phyloP scores from a whole-genome alignment of 148 eudicot species.

The Tetragonia tetragonoides region DNA sequence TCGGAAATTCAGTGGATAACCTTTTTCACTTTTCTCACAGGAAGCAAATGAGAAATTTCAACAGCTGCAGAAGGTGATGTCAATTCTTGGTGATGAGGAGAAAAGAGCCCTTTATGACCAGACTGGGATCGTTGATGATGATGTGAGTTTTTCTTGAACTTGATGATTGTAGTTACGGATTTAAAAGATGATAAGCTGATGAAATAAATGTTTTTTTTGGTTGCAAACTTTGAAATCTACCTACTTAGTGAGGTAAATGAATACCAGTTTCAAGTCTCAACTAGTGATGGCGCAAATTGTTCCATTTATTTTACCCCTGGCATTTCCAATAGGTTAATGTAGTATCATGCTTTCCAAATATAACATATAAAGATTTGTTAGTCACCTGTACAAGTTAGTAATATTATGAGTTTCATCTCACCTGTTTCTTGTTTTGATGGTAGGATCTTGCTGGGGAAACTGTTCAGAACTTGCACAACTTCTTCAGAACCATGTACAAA shows the following conservation, averaged over 20 bases:
- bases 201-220: neutral
- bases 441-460: slow-evolving; percentile 88
- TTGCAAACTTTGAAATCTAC: no score
- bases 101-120: slow-evolving; percentile 89
- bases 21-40: slow-evolving; percentile 29
- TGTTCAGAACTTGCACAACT: slow-evolving; percentile 60
- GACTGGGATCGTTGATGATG: slow-evolving; percentile 95
- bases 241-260: neutral
- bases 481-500: slow-evolving; percentile 72
- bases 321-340: neutral
- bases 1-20: neutral
- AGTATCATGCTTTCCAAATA: neutral
- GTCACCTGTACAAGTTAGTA: neutral
- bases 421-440: slow-evolving; percentile 10
- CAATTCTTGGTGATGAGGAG: slow-evolving; percentile 93
- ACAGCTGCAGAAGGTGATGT: slow-evolving; percentile 92
- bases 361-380: neutral
- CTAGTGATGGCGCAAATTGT: neutral
- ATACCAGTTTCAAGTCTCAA: neutral
- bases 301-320: neutral
- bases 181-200: neutral
- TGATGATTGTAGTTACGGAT: neutral
- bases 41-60: slow-evolving; percentile 95
- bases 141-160: slow-evolving; percentile 50
- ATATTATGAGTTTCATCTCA: neutral